These are phyloP conservation scores for Verbascum thapsus DNA, from an alignment of 257 asterid genomes.

Conservation along the genomic window DNA sequence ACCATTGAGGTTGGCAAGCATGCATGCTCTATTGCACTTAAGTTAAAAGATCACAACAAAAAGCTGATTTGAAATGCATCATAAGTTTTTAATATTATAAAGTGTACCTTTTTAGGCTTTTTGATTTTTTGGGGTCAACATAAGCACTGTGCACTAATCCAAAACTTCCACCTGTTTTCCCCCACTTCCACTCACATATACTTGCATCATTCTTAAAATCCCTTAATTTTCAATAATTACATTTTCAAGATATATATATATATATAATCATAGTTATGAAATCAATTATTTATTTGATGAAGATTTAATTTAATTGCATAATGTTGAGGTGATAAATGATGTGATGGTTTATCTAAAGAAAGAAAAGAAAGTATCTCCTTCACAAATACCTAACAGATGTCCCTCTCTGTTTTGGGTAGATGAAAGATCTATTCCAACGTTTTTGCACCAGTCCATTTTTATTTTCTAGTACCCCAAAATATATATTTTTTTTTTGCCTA, in stretches of 20 bases:
- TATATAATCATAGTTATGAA: too few relatives aligned
- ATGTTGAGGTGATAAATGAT: too few relatives aligned
- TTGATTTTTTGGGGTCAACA: constrained; percentile 25
- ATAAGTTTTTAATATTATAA: background rate
- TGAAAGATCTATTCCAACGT: background rate
- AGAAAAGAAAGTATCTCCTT: background rate
- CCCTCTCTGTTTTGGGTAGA: background rate
- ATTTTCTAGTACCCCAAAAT: background rate
- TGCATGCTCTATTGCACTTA: background rate
- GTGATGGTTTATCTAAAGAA: background rate
- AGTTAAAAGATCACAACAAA: too few relatives aligned
- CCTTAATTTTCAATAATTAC: too few relatives aligned
- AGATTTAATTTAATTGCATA: too few relatives aligned
- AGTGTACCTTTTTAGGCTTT: constrained; percentile 13
- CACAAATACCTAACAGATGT: background rate
- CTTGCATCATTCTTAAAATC: too few relatives aligned
- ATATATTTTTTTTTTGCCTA: too few relatives aligned
- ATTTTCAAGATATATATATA: too few relatives aligned
- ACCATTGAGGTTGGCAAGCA: background rate
- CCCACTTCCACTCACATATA: background rate
- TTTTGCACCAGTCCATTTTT: background rate
- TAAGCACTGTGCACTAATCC: constrained; percentile 9
- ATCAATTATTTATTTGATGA: too few relatives aligned
- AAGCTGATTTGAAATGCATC: background rate
- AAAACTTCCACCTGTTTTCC: background rate